phyloP scores from a whole-genome alignment of 345 rosid genomes.

The Kernera saxatilis region DNA sequence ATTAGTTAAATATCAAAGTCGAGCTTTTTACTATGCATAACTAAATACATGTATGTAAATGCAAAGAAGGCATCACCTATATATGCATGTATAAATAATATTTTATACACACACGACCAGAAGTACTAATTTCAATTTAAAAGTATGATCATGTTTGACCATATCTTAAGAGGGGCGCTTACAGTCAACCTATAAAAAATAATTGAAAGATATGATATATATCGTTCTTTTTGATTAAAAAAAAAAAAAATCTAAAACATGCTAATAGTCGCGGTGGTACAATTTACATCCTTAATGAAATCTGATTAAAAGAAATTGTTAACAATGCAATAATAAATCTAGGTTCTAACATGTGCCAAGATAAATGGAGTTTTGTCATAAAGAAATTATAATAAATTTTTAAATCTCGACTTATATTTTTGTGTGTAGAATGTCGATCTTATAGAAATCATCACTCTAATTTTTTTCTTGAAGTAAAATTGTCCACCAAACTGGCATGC shows the following conservation, averaged over 20 bases:
- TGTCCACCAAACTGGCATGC: too few species aligned
- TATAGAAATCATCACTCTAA: too few species aligned
- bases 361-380: neutral
- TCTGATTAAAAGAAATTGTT: neutral
- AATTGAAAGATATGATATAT: neutral
- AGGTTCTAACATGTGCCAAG: neutral
- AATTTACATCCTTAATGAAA: neutral
- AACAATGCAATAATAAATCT: neutral
- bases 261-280: neutral
- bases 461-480: too few species aligned
- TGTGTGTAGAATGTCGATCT: too few species aligned
- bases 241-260: neutral
- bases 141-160: neutral
- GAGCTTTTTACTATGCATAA: neutral
- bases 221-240: neutral
- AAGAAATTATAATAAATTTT: too few species aligned
- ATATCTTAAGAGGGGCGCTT: conserved; percentile 6
- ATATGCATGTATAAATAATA: conserved; percentile 4
- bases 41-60: neutral
- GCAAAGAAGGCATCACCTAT: neutral
- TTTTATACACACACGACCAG: conserved; percentile 23
- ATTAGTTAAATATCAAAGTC: neutral
- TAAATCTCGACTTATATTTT: too few species aligned
- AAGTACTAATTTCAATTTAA: conserved; percentile 3
- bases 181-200: conserved; percentile 6